Percentiles rank a stretch among this genome's conserved stretches.
Conservation (phyloP, 139 green algal genomes). For the Coelastrella sp. region DNA sequence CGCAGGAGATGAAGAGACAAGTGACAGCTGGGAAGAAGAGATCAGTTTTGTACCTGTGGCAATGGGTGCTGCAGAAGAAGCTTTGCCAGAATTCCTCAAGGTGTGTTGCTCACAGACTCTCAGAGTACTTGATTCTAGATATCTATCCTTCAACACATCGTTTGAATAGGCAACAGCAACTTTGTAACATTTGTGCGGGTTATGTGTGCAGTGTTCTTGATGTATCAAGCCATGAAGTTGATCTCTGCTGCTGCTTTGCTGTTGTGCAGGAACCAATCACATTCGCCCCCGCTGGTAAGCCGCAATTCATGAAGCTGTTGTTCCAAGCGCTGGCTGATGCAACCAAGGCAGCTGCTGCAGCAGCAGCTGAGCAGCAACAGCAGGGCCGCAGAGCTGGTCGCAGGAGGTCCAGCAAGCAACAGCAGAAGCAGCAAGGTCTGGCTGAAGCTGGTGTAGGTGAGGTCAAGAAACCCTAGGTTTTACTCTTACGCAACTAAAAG, state of each 20-base stretch:
- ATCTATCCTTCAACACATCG: background rate
- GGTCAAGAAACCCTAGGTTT: background rate
- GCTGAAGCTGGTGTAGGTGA: slow-evolving; percentile 13
- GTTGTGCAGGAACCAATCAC: slow-evolving; percentile 37
- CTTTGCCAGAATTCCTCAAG: slow-evolving; percentile 42
- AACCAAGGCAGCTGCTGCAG: background rate
- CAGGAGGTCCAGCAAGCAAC: slow-evolving; percentile 17
- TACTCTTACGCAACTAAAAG: background rate
- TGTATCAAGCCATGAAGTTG: background rate
- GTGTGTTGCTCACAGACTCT: background rate
- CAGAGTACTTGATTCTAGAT: background rate
- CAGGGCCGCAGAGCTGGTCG: background rate
- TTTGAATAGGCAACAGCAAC: no score
- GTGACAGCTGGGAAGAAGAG: slow-evolving; percentile 10
- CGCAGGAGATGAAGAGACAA: slow-evolving; percentile 2
- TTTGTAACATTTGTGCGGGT: background rate
- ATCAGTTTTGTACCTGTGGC: slow-evolving; percentile 41
- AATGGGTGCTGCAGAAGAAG: slow-evolving; percentile 15
- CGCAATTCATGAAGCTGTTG: slow-evolving; percentile 32
- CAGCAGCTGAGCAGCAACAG: background rate
- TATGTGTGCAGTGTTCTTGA: background rate
- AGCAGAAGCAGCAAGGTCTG: slow-evolving; percentile 4
- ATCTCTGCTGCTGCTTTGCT: background rate
- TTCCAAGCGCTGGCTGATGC: slow-evolving; percentile 23
- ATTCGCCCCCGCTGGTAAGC: background rate